Evolutionary conservation across 768 basidiomycete genomes (phyloP).

Genomic region (Amanita fuliginea): DNA sequence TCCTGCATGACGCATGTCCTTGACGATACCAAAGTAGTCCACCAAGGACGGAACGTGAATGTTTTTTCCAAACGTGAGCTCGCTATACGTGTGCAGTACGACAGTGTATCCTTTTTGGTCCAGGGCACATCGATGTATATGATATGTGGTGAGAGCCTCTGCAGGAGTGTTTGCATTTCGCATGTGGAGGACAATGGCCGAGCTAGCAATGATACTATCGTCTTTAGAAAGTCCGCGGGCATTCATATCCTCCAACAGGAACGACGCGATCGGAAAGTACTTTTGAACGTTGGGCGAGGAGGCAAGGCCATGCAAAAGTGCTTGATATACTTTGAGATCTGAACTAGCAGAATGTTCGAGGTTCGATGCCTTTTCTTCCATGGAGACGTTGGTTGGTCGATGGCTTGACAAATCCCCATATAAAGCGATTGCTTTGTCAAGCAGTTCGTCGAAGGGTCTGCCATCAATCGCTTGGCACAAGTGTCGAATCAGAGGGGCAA

Average conservation of each 20-base stretch:
- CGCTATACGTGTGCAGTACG: slow-evolving; percentile 55
- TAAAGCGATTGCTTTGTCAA: slow-evolving; percentile 44
- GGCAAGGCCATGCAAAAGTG: slow-evolving; percentile 37
- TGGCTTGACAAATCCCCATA: slow-evolving; percentile 35
- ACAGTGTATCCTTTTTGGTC: slow-evolving; percentile 49
- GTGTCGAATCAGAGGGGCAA: slow-evolving; percentile 42
- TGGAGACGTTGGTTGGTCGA: slow-evolving; percentile 15
- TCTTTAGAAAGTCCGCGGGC: slow-evolving; percentile 32
- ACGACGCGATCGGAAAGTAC: slow-evolving; percentile 34
- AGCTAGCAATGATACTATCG: slow-evolving; percentile 33
- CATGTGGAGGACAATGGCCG: slow-evolving; percentile 59
- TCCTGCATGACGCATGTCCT: slow-evolving; percentile 67
- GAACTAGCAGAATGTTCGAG: slow-evolving; percentile 30
- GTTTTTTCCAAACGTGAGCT: slow-evolving; percentile 37
- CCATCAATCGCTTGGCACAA: slow-evolving; percentile 31
- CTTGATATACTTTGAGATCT: slow-evolving; percentile 42
- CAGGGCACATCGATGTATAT: slow-evolving; percentile 28
- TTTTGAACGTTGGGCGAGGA: slow-evolving; percentile 32
- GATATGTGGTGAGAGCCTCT: slow-evolving; percentile 57
- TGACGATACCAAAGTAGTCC: slow-evolving; percentile 66
- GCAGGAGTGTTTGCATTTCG: slow-evolving; percentile 38
- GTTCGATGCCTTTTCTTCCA: slow-evolving; percentile 11
- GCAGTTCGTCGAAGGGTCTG: slow-evolving; percentile 24
- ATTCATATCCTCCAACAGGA: slow-evolving; percentile 61
- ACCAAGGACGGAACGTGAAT: slow-evolving; percentile 30